Evolutionary conservation across 177 flowering plant genomes (phyloP).

Genomic region (Vitis hybrid): DNA sequence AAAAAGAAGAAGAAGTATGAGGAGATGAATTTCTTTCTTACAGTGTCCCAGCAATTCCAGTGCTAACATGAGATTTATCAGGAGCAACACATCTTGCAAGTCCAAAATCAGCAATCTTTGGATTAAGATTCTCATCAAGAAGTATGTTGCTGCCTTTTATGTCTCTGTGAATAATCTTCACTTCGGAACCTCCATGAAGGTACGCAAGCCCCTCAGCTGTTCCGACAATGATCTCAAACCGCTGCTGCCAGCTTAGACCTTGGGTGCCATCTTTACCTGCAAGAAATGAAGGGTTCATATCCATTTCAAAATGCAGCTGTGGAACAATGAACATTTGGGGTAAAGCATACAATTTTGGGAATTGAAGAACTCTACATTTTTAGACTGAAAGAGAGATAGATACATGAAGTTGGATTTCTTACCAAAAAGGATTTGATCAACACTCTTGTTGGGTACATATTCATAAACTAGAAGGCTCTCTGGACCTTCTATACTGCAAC

Average conservation of each 20-base stretch:
- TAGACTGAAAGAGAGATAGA: background rate
- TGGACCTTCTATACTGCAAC: constrained; percentile 62
- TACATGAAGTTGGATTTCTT: constrained; percentile 1
- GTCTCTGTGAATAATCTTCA: constrained; percentile 56
- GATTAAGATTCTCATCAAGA: constrained; percentile 44
- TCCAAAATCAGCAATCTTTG: constrained; percentile 65
- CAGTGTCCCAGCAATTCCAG: constrained; percentile 63
- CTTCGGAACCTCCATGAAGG: constrained; percentile 46
- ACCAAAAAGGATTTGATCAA: constrained; percentile 52
- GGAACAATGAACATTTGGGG: too few species aligned
- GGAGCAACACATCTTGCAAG: constrained; percentile 38
- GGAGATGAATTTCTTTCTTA: constrained; percentile 24
- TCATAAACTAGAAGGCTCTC: constrained; percentile 63
- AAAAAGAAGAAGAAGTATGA: background rate
- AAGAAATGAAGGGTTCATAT: background rate
- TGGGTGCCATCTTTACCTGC: constrained; percentile 34
- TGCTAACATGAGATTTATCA: constrained; percentile 44
- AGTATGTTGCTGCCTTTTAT: constrained; percentile 56
- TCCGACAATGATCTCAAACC: constrained; percentile 44
- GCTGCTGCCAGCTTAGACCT: constrained; percentile 42
- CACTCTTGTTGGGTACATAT: constrained; percentile 46
- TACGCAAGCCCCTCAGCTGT: constrained; percentile 51
- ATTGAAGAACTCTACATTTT: too few species aligned
- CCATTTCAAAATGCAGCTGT: too few species aligned
- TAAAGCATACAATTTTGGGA: background rate